Base-by-base conservation (phyloP, 1,284 basidiomycete species). In the Inonotus hispidus region DNA sequence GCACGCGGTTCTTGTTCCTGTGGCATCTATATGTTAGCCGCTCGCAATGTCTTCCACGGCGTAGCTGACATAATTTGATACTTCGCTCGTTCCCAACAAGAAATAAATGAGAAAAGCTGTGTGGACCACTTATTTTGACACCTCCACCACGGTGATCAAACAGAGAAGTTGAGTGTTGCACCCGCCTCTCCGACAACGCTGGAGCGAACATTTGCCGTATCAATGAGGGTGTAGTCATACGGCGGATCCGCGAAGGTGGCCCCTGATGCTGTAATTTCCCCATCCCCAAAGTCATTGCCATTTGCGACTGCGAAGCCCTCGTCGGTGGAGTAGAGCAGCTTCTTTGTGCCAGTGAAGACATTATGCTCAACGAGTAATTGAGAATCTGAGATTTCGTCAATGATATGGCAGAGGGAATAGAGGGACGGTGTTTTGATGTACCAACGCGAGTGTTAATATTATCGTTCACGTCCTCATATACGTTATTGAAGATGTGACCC, bases 361-460 rank as follows among this genome's bases (percentile, higher is more conserved):
- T 78, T 79, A 71, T 79, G 79, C 68, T 79, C 74, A 53, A 79
- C 76, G 19, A 78, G 71, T 57, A 79, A 73, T 65, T 78, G 74
- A 56, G 78, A 77, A 64, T 71, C 74, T 73, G 58, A 43, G 19
- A 43, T 11, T 7, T 8, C 8, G 25, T 45, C 60, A 58, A 45
- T 21, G 19, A 45, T 55, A 11, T 54, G 16, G 46, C 27, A 8
- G 16, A 27, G 2, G 21, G 43, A 27, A 19, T 16, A 46, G 21
- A 32, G 29, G 6, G 27, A 3, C 11, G 21, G 13, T 21, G 39
- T 23, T 46, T 56, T 29, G 43, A 64, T 70, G 13, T 65, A 72
- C 77, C 79, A 62, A 75, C 72, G 63, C 79, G 76, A 58, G 78
- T 79, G 71, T 80, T 79, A 25, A 49, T 79, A 60, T 78, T 78